Evolutionary conservation across 1,139 yeast species (phyloP).

Genomic region (Nakaseomyces bracarensis): DNA sequence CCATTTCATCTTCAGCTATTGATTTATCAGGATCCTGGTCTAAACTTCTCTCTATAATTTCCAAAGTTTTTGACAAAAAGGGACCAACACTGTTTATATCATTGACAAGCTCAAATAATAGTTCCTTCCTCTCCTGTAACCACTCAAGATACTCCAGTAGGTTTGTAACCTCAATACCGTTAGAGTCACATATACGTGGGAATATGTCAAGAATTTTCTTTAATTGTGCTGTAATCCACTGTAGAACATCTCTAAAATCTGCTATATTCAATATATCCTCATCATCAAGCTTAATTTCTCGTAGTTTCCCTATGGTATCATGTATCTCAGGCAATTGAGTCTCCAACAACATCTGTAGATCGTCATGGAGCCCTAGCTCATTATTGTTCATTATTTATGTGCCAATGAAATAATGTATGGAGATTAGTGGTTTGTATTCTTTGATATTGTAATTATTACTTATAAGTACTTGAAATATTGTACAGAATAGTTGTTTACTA

Average conservation of each 20-base stretch:
- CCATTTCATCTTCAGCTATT: constrained; percentile 15
- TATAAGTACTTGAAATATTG: too few species aligned
- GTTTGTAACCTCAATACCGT: constrained; percentile 1
- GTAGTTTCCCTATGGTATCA: constrained; percentile 3
- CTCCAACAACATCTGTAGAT: constrained; percentile 4
- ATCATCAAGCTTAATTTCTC: neutral
- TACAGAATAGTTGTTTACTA: too few species aligned
- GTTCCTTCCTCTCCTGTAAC: constrained; percentile 14
- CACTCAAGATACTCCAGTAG: constrained; percentile 3
- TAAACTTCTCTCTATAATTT: constrained; percentile 30
- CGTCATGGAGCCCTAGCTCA: constrained; percentile 3
- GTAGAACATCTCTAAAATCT: neutral
- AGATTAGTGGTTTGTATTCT: too few species aligned
- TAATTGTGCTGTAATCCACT: constrained; percentile 4
- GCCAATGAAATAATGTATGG: too few species aligned
- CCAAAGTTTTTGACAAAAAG: constrained; percentile 1
- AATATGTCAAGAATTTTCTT: neutral
- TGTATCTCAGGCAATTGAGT: constrained; percentile 6
- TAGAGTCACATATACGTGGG: constrained; percentile 1
- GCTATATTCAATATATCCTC: neutral
- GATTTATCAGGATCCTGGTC: constrained; percentile 11
- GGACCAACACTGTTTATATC: constrained; percentile 38
- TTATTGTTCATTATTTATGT: constrained; percentile 3
- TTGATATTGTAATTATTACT: too few species aligned
- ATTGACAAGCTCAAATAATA: constrained; percentile 36